These are phyloP conservation scores for Xylogone sp. DNA, from an alignment of 2,329 filamentous ascomycete genomes.

Conservation along the genomic window DNA sequence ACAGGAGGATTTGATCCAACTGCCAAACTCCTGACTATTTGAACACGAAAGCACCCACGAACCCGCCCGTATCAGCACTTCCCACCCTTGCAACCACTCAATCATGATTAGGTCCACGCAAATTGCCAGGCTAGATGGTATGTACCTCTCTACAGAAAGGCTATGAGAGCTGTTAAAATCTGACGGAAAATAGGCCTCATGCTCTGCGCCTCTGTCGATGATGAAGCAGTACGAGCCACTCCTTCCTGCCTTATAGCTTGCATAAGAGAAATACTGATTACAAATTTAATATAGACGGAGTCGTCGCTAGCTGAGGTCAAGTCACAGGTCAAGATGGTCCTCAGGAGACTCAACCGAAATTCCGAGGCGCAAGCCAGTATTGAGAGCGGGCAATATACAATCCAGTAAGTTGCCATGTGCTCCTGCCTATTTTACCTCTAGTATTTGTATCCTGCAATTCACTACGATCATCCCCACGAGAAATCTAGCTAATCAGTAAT, in stretches of 20 bases:
- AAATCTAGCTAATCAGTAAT: neutral
- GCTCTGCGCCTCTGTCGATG: slow-evolving; percentile 91
- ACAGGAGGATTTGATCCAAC: too few species aligned
- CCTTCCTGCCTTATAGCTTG: neutral
- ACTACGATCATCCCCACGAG: too few species aligned
- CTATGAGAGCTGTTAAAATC: too few species aligned
- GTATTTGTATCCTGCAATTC: neutral
- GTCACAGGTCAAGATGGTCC: slow-evolving; percentile 82
- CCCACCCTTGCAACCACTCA: slow-evolving; percentile 1
- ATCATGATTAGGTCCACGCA: slow-evolving; percentile 82
- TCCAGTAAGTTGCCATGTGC: slow-evolving; percentile 67
- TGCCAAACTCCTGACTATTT: neutral
- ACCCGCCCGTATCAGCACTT: neutral
- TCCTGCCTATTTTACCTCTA: neutral
- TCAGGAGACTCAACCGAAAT: slow-evolving; percentile 83
- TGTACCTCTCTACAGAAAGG: slow-evolving; percentile 3
- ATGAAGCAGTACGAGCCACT: slow-evolving; percentile 60
- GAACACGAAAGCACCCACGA: neutral
- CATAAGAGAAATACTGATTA: slow-evolving; percentile 8
- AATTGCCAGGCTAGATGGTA: slow-evolving; percentile 90
- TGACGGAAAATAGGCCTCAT: slow-evolving; percentile 82
- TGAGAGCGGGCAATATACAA: slow-evolving; percentile 75
- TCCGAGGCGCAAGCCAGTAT: slow-evolving; percentile 89
- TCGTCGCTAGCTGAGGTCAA: slow-evolving; percentile 82
- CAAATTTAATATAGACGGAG: slow-evolving; percentile 50